Percentiles rank a stretch among this genome's conserved stretches.
Conservation (phyloP, 352 stramenopile genomes). For the Phytopythium delawarense region DNA sequence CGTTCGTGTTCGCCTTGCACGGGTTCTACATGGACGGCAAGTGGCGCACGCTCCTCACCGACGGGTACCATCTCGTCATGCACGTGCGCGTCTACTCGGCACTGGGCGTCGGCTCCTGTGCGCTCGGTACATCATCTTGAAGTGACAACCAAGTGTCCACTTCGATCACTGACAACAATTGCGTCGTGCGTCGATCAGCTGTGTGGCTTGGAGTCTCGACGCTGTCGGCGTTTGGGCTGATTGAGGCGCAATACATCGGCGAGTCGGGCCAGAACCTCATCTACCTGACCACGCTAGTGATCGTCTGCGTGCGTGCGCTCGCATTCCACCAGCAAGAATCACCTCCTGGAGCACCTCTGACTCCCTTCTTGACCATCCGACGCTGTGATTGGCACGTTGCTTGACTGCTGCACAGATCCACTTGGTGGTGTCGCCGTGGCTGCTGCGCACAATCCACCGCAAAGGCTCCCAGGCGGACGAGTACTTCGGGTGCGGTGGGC, state of each 20-base stretch:
- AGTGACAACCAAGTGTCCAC: not conserved
- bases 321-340: not conserved
- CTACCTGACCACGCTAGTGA: constrained; percentile 56
- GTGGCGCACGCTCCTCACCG: constrained; percentile 47
- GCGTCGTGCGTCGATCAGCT: constrained; percentile 19
- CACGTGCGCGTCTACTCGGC: constrained; percentile 63
- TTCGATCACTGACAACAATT: not conserved
- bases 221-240: constrained; percentile 53
- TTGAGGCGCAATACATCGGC: constrained; percentile 55
- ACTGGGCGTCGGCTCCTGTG: constrained; percentile 42
- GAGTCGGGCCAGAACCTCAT: constrained; percentile 51
- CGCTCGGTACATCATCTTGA: constrained; percentile 22
- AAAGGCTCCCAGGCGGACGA: constrained; percentile 65
- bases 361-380: not conserved
- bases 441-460: constrained; percentile 61
- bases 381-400: not conserved
- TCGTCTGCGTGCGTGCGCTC: constrained; percentile 38
- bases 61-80: constrained; percentile 66
- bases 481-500: constrained; percentile 42
- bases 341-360: not conserved
- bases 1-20: constrained; percentile 48
- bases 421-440: constrained; percentile 49
- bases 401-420: constrained; percentile 33
- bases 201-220: constrained; percentile 57
- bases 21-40: constrained; percentile 68